These are phyloP conservation scores for Eruca vesicaria DNA, from an alignment of 441 rosid species.

Conservation along the genomic window DNA sequence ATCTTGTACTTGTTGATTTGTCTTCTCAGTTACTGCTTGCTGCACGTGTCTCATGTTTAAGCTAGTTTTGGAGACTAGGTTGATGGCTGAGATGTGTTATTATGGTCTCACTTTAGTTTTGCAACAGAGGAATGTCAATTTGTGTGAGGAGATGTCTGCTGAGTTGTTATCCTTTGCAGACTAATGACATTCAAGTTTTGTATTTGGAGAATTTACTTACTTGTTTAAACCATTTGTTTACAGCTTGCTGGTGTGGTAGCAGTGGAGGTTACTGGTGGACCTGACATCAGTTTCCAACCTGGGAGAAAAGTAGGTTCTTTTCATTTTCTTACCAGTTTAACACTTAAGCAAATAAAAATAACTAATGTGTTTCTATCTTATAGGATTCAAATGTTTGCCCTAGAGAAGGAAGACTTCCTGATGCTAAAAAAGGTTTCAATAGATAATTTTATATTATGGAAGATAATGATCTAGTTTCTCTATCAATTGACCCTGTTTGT, in stretches of 20 bases:
- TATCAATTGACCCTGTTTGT: not conserved
- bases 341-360: not conserved
- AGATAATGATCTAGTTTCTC: not conserved
- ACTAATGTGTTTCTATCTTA: conserved; percentile 5
- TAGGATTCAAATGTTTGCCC: conserved; percentile 73
- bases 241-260: conserved; percentile 98
- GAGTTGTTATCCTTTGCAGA: no score
- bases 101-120: not conserved
- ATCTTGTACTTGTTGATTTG: not conserved
- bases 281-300: conserved; percentile 73
- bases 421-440: conserved; percentile 64
- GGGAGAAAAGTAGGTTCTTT: conserved; percentile 74
- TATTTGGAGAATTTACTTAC: not conserved
- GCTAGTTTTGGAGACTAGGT: not conserved
- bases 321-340: conserved; percentile 13
- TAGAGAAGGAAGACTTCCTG: conserved; percentile 84
- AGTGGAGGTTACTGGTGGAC: conserved; percentile 95
- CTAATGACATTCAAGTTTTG: conserved; percentile 5
- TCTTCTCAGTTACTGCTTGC: not conserved
- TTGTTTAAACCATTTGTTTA: not conserved
- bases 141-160: not conserved
- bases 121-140: not conserved
- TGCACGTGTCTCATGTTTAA: not conserved
- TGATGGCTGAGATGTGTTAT: not conserved
- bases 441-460: not conserved